Base-by-base conservation (phyloP, 345 rosid species). In the Garcia nutans region DNA sequence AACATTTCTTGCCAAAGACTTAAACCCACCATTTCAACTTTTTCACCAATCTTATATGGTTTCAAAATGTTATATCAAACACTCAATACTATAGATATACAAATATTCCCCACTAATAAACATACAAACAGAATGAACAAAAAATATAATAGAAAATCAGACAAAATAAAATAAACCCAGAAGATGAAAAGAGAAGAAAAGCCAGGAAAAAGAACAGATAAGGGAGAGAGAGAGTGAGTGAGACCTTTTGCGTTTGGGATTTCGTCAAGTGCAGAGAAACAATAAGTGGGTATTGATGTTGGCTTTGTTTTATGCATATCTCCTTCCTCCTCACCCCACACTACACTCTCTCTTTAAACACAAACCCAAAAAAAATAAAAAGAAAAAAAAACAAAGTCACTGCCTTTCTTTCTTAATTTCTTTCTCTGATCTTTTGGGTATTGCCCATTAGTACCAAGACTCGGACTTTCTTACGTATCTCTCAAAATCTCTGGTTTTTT, bases 271-370 rank as follows among this genome's bases (percentile, higher is more conserved):
- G 42, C 59, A 60, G 67, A 70, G 63, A 42, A 70, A 64, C 49
- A 72, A 56, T 74, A 76, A 74, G 17, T 68, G 76, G 74, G 62
- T 10, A 65, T 28, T 75, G 31, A 62, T 70, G 57, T 58, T 52
- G 58, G 74, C 75, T 69, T 79, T 63, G 77, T 63, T 64, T 79
- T 77, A 47, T 76, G 76, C 81, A 65, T 80, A 75, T 62, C 66
- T 74, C 44, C 45, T 22, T 65, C 62, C 57, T 50, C 23, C 45
- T 24, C 67, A 16, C 66, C 52, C 63, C 54, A 60, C 49, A 44
- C 42, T 50, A 16, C 50, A 3, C 28, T 50, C 59, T 26, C 67
- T 19, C 61, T 49, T 28, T 28, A 28, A 28, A 28, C 31, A 28
- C 8, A 2, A 5, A 10, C 41, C 41, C 3, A 3, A 33, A 33